These are phyloP conservation scores for Apophysomyces elegans DNA, from an alignment of 371 early-diverging fungal species.

Conservation along the genomic window DNA sequence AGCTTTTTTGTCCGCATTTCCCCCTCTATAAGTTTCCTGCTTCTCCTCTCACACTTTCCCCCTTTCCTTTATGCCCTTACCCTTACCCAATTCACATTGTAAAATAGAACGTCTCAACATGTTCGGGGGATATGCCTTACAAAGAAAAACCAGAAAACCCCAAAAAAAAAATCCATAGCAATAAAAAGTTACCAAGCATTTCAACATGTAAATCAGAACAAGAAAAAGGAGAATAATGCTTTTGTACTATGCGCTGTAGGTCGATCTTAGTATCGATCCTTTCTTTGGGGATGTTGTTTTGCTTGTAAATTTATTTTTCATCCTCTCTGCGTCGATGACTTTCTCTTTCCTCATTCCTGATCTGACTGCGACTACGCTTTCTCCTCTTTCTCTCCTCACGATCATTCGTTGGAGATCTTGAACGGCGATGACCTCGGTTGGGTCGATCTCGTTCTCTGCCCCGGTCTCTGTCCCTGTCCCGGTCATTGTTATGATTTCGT, in stretches of 20 bases:
- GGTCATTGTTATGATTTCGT: slow-evolving; percentile 3
- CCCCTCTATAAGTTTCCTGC: slow-evolving; percentile 11
- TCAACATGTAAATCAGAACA: slow-evolving; percentile 14
- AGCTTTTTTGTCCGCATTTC: no score
- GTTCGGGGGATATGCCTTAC: slow-evolving; percentile 33
- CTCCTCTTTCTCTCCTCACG: slow-evolving; percentile 1
- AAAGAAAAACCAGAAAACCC: neutral
- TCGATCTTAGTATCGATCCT: neutral
- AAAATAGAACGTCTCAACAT: slow-evolving; percentile 51
- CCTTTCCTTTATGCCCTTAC: neutral
- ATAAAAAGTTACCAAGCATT: slow-evolving; percentile 11
- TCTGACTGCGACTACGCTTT: slow-evolving; percentile 2
- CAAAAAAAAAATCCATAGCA: no score
- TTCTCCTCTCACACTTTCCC: slow-evolving; percentile 6
- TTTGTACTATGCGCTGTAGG: neutral
- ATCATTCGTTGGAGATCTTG: neutral
- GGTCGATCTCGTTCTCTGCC: neutral
- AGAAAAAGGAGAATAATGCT: neutral
- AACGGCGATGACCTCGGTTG: neutral
- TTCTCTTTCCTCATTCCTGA: neutral
- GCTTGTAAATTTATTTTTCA: neutral
- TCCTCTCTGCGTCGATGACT: neutral
- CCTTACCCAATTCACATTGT: slow-evolving; percentile 17
- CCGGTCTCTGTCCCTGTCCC: neutral
- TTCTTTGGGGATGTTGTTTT: neutral